Evolutionary conservation across 2,329 filamentous ascomycete species (phyloP), one percentile per base, ranked within the genome.

Genomic region (Monilinia fructigena): DNA sequence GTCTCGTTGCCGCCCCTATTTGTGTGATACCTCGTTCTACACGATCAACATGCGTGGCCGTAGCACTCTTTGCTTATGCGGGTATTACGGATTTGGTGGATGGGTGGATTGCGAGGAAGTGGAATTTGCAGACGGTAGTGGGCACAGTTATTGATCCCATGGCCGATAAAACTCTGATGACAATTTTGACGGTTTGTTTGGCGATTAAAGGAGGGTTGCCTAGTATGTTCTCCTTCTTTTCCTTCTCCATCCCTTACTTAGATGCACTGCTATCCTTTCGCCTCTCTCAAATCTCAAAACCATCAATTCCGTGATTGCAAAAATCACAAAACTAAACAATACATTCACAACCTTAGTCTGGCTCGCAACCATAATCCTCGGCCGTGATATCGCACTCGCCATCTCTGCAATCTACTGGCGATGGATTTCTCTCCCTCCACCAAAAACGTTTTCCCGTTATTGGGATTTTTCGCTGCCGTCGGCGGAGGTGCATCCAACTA

Each of bases 111-210:
- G 95, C 95, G 35, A 86, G 95, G 52, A 85, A 84, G 68, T 98
- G 90, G 87, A 89, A 94, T 61, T 84, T 92, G 66, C 90, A 95
- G 78, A 98, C 95, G 0, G 94, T 99, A 1, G 92, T 98, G 12
- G 95, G 95, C 65, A 96, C 92, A 65, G 87, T 99, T 40, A 92
- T 99, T 69, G 93, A 97, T 75, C 95, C 95, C 7, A 95, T 97
- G 90, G 95, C 95, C 3, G 95, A 99, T 79, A 99, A 99, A 80
- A 85, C 87, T 11, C 84, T 99, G 70, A 98, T 99, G 95, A 97
- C 94, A 0, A 87, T 97, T 67, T 79, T 96, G 73, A 96, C 94
- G 0, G 88, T 94, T 16, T 93, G 91, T 70, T 80, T 98, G 55
- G 93, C 93, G 4, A 82, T 90, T 69, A 93, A 97, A 73, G 93